phyloP scores from a whole-genome alignment of 2,329 filamentous ascomycete genomes.

The Xylaria sp. region DNA sequence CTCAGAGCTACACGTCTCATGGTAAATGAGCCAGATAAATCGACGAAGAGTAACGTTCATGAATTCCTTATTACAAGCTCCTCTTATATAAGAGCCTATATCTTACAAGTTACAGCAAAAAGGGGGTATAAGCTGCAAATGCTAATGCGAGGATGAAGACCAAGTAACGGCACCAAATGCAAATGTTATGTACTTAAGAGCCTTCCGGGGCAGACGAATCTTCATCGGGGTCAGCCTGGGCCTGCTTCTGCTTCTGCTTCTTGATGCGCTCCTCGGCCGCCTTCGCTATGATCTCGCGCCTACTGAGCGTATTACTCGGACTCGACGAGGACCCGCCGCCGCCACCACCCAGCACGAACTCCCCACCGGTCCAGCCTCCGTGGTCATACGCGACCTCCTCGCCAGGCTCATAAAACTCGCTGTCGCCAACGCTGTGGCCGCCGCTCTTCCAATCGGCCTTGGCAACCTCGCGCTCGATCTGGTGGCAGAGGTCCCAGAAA shows the following conservation, averaged over 20 bases:
- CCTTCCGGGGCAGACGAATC: slow-evolving; percentile 32
- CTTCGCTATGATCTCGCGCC: slow-evolving; percentile 78
- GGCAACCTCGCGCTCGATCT: slow-evolving; percentile 89
- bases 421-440: slow-evolving; percentile 73
- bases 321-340: slow-evolving; percentile 35
- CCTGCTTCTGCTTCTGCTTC: slow-evolving; percentile 52
- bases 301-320: slow-evolving; percentile 58
- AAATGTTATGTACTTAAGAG: slow-evolving; percentile 1
- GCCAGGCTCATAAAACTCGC: slow-evolving; percentile 66
- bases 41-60: not conserved
- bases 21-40: not conserved
- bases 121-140: slow-evolving; percentile 29
- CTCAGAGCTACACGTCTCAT: not conserved
- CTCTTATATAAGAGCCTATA: not conserved
- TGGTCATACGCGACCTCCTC: slow-evolving; percentile 71
- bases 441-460: slow-evolving; percentile 79
- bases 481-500: slow-evolving; percentile 89
- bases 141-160: slow-evolving; percentile 1
- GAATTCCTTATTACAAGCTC: not conserved
- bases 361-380: slow-evolving; percentile 81
- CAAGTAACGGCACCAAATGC: not conserved
- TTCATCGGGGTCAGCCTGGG: slow-evolving; percentile 37
- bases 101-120: not conserved
- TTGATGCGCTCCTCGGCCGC: slow-evolving; percentile 75
- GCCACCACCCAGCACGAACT: slow-evolving; percentile 75